These are phyloP conservation scores for Arthrobotrys iridis DNA, from an alignment of 2,329 filamentous ascomycete genomes.

Conservation along the genomic window DNA sequence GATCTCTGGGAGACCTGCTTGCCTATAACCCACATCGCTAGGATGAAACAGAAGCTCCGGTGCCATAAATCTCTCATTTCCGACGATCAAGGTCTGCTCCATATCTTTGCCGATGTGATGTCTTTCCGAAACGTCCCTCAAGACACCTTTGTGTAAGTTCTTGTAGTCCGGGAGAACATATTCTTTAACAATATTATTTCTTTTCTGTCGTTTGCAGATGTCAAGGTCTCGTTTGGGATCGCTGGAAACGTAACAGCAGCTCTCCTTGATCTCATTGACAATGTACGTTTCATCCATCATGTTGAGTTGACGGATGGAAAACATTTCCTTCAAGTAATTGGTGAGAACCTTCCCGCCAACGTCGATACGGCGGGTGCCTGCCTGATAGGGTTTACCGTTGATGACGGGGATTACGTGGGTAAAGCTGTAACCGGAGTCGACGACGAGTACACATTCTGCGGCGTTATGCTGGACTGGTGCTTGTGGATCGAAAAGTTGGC, in stretches of 20 bases:
- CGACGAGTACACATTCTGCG: conserved; percentile 82
- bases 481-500: conserved; percentile 70
- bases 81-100: conserved; percentile 85
- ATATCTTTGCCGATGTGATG: conserved; percentile 64
- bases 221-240: conserved; percentile 84
- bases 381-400: conserved; percentile 80
- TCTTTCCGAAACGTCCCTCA: conserved; percentile 68
- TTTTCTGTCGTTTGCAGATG: conserved; percentile 69
- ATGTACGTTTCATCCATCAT: conserved; percentile 94
- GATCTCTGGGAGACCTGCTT: conserved; percentile 83
- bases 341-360: conserved; percentile 93
- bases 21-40: conserved; percentile 81
- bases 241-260: conserved; percentile 80
- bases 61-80: conserved; percentile 90
- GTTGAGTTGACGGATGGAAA: conserved; percentile 91
- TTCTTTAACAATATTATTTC: conserved; percentile 68
- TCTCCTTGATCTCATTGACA: conserved; percentile 95
- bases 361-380: conserved; percentile 83
- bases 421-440: conserved; percentile 93
- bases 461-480: conserved; percentile 65
- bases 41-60: conserved; percentile 92
- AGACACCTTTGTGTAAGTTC: conserved; percentile 70
- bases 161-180: conserved; percentile 89
- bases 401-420: conserved; percentile 90
- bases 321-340: conserved; percentile 87